phyloP scores from a whole-genome alignment of 2,329 filamentous ascomycete genomes.

The Diaporthe sp. region DNA sequence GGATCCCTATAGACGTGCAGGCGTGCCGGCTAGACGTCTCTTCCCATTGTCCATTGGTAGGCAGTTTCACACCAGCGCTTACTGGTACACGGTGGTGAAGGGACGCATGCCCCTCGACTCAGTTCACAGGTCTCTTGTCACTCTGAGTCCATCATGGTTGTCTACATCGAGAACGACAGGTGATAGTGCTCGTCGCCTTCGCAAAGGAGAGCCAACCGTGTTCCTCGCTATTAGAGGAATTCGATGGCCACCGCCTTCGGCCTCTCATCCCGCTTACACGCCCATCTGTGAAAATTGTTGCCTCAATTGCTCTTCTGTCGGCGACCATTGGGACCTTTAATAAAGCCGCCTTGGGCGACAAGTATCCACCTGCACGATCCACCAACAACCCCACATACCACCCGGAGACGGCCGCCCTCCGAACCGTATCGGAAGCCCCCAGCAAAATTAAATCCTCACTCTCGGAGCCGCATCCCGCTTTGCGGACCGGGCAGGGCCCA shows the following conservation, averaged over 20 bases:
- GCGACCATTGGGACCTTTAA: not conserved
- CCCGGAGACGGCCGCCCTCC: constrained; percentile 28
- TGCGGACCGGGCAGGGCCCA: not conserved
- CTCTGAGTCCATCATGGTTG: no score
- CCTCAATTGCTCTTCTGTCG: not conserved
- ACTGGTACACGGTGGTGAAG: no score
- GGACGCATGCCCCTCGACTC: not conserved
- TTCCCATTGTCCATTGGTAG: not conserved
- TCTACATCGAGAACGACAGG: not conserved
- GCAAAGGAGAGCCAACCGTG: not conserved
- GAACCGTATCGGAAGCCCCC: not conserved
- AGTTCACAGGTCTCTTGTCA: not conserved
- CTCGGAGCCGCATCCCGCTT: not conserved
- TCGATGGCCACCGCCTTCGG: not conserved
- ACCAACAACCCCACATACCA: not conserved
- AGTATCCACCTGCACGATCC: constrained; percentile 15
- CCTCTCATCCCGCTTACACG: not conserved
- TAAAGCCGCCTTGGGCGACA: constrained; percentile 3
- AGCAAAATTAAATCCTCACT: not conserved
- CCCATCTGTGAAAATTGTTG: not conserved
- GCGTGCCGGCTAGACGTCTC: not conserved
- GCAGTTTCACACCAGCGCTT: not conserved
- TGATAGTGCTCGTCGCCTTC: not conserved
- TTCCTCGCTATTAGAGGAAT: not conserved
- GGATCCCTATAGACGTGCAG: no score